A percentile compares a stretch with the other conserved stretches of the same genome.
phyloP scores from a whole-genome alignment of 2,329 filamentous ascomycete genomes.

The Zasmidium angulare region DNA sequence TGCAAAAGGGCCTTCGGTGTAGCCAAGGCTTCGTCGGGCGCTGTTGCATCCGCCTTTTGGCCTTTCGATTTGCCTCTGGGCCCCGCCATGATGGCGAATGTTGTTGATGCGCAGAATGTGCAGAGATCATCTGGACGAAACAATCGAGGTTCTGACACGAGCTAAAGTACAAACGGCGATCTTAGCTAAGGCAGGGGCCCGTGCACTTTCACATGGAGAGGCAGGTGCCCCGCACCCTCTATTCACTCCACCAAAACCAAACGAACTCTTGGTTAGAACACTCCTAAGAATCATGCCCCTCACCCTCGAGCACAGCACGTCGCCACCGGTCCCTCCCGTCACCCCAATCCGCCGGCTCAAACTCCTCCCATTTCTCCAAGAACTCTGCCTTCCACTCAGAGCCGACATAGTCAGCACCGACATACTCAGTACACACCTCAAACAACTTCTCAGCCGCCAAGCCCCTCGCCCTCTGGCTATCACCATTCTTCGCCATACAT shows the following conservation, averaged over 20 bases:
- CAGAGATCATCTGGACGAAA: no score
- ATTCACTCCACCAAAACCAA: no score
- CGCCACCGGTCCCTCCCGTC: neutral
- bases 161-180: no score
- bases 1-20: neutral
- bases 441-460: neutral
- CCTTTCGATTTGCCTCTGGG: neutral
- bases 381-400: neutral
- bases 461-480: neutral
- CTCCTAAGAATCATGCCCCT: neutral
- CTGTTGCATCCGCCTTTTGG: neutral
- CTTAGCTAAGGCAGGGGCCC: no score
- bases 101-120: no score
- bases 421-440: neutral
- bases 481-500: neutral
- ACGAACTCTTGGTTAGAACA: no score
- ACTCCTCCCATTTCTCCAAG: neutral
- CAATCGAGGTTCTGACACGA: no score
- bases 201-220: no score
- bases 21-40: neutral
- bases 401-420: neutral
- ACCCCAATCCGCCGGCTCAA: neutral
- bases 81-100: no score
- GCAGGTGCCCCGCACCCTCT: no score
- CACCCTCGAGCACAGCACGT: neutral